Conservation (phyloP, 2,329 filamentous ascomycete genomes). For the Calonectria henricotiae region DNA sequence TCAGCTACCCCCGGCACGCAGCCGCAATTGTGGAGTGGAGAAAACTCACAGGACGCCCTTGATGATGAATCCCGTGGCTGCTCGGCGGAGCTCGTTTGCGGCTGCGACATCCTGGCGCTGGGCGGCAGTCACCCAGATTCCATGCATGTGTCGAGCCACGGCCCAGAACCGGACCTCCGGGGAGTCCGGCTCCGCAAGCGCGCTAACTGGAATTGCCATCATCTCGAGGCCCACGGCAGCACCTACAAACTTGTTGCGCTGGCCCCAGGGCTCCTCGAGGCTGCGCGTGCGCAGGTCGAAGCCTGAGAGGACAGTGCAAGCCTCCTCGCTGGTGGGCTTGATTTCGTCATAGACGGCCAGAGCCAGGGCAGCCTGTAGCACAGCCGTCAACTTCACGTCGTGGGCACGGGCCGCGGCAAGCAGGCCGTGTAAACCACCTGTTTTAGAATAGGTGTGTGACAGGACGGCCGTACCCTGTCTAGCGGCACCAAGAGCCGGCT, state of each 20-base stretch:
- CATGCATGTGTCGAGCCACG: conserved; percentile 26
- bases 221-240: conserved; percentile 32
- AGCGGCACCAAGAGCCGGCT: neutral
- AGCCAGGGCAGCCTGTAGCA: conserved; percentile 20
- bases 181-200: neutral
- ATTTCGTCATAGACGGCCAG: conserved; percentile 20
- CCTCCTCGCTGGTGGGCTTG: conserved; percentile 6
- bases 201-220: conserved; percentile 28
- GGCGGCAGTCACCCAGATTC: conserved; percentile 21
- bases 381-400: conserved; percentile 26
- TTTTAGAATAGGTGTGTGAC: neutral
- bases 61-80: conserved; percentile 28
- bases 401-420: conserved; percentile 7
- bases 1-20: neutral
- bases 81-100: conserved; percentile 28
- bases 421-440: neutral
- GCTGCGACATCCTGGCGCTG: conserved; percentile 31
- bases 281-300: conserved; percentile 30
- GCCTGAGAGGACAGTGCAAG: conserved; percentile 25
- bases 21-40: no score
- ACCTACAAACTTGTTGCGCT: conserved; percentile 29
- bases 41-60: conserved; percentile 22
- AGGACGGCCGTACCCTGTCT: conserved; percentile 20
- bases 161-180: conserved; percentile 23
- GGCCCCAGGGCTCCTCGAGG: conserved; percentile 25